Evolutionary conservation across 176 grass and related monocot species (phyloP).

Genomic region (Microstegium vimineum): DNA sequence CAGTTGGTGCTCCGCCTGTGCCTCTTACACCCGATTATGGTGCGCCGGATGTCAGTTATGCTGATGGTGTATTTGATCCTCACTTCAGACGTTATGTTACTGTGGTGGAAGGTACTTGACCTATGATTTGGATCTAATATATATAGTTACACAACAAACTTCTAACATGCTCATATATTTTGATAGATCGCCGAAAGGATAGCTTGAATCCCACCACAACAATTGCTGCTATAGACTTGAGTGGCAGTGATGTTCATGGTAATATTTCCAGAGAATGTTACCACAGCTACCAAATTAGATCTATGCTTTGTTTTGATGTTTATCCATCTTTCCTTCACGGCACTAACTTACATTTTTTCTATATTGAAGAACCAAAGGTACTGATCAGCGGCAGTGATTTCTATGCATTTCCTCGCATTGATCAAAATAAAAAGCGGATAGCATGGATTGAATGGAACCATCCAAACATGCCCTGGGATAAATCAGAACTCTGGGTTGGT

Average conservation of each 20-base stretch:
- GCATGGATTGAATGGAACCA: constrained; percentile 95
- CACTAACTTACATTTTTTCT: constrained; percentile 19
- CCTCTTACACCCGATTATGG: constrained; percentile 90
- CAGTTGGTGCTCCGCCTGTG: constrained; percentile 43
- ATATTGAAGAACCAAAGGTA: constrained; percentile 75
- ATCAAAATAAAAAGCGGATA: constrained; percentile 63
- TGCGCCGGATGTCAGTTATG: constrained; percentile 63
- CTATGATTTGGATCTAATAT: constrained; percentile 2
- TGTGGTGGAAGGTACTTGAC: constrained; percentile 75
- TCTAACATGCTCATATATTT: constrained; percentile 22
- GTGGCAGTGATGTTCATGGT: constrained; percentile 45
- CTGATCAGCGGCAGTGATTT: constrained; percentile 79
- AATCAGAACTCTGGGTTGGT: constrained; percentile 93
- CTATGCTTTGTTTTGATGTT: constrained; percentile 25
- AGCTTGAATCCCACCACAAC: constrained; percentile 70
- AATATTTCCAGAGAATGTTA: constrained; percentile 26
- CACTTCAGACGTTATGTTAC: constrained; percentile 82
- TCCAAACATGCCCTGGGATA: constrained; percentile 96
- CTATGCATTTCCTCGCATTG: constrained; percentile 94
- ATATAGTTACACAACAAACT: constrained; percentile 5
- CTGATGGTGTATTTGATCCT: constrained; percentile 90
- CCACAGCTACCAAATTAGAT: neutral
- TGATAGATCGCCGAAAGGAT: constrained; percentile 67
- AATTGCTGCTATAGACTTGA: constrained; percentile 58
- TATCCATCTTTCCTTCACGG: neutral